Conservation (phyloP, 768 basidiomycete species). For the Russula virescens region DNA sequence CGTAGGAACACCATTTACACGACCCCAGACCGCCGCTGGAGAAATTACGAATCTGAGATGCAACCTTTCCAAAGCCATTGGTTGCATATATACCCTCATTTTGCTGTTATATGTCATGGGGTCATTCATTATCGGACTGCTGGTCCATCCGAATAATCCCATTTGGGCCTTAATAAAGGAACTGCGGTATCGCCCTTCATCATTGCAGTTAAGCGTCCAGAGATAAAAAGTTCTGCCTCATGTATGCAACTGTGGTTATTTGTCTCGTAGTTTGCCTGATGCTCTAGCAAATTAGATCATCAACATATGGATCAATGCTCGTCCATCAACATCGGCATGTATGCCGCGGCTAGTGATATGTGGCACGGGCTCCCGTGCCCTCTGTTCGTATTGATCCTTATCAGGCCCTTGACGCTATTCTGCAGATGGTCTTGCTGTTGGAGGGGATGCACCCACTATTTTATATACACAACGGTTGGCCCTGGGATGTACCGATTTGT, state of each 20-base stretch:
- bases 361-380: slow-evolving; percentile 82
- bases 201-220: slow-evolving; percentile 78
- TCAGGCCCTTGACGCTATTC: not conserved
- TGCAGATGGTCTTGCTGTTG: slow-evolving; percentile 72
- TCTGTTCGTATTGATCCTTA: slow-evolving; percentile 49
- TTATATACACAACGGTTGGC: slow-evolving; percentile 68
- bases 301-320: too few species aligned
- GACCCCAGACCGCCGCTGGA: slow-evolving; percentile 71
- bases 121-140: slow-evolving; percentile 71
- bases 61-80: slow-evolving; percentile 53
- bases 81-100: slow-evolving; percentile 67
- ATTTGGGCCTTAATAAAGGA: slow-evolving; percentile 46
- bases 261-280: too few species aligned
- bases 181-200: slow-evolving; percentile 80
- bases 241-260: slow-evolving; percentile 27
- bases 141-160: slow-evolving; percentile 65
- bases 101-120: slow-evolving; percentile 64
- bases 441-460: slow-evolving; percentile 81
- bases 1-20: slow-evolving; percentile 36
- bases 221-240: slow-evolving; percentile 63
- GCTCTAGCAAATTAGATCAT: too few species aligned
- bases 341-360: slow-evolving; percentile 62
- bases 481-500: slow-evolving; percentile 62
- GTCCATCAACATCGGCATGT: slow-evolving; percentile 57
- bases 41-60: slow-evolving; percentile 83